Evolutionary conservation across 257 asterid genomes (phyloP).

Genomic region (Jaltomata sinuosa): DNA sequence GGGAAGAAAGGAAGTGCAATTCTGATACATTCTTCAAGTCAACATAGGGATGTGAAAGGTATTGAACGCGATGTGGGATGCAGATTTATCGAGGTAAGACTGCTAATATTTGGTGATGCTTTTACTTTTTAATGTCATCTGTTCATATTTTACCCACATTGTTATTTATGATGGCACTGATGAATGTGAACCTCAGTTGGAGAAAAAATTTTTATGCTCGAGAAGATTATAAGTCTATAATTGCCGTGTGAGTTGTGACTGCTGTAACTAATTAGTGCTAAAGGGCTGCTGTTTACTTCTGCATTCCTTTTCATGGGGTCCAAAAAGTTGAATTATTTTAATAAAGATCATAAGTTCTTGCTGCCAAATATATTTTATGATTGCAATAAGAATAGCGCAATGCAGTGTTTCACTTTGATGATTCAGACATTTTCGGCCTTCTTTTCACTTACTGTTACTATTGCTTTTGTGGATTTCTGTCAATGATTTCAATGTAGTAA

Average conservation of each 20-base stretch:
- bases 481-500: background rate
- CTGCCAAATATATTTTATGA: background rate
- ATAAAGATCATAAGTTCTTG: background rate
- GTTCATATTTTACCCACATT: background rate
- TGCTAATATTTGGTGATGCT: background rate
- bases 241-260: background rate
- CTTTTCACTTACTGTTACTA: background rate
- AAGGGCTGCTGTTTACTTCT: background rate
- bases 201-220: background rate
- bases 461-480: background rate
- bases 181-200: background rate
- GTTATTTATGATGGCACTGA: background rate
- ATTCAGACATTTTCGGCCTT: background rate
- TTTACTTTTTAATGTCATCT: background rate
- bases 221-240: background rate
- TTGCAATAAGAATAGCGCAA: background rate
- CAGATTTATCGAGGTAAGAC: slow-evolving; percentile 13
- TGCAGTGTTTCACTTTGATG: background rate
- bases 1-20: slow-evolving; percentile 21
- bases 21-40: slow-evolving; percentile 8
- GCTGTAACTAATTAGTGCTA: background rate
- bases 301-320: background rate
- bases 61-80: slow-evolving; percentile 20
- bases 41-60: slow-evolving; percentile 14
- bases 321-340: background rate